Evolutionary conservation across 495 filamentous ascomycete genomes (phyloP), one percentile per base, ranked within the genome.

Genomic region (Aspergillus sclerotiicarbonarius): DNA sequence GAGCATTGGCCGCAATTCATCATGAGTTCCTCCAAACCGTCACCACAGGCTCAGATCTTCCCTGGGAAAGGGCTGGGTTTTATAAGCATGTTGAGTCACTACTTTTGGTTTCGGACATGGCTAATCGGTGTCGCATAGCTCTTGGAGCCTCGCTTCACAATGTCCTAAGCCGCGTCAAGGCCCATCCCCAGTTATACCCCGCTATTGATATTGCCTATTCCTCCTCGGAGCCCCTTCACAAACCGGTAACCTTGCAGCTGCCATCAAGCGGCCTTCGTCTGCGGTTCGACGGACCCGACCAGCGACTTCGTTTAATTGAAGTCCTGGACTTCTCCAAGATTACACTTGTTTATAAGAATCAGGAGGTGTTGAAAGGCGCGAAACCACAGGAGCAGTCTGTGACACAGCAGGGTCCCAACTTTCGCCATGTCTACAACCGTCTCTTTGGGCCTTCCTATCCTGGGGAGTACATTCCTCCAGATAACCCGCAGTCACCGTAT

Each of bases 251-350:
- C 33, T 66, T 98, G 30, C 80, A 77, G 37, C 83, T 97, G 10
- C 89, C 91, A 9, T 80, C 81, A 6, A 97, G 97, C 71, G 94
- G 94, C 18, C 63, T 98, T 25, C 89, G 93, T 12, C 74, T 98
- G 49, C 90, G 89, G 25, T 98, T 98, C 64, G 94, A 98, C 67
- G 94, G 93, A 0, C 86, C 91, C 3, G 91, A 96, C 64, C 94
- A 98, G 73, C 83, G 92, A 43, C 77, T 98, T 15, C 88, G 94
- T 1, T 71, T 98, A 50, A 90, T 98, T 65, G 94, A 98, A 70
- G 81, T 97, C 18, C 72, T 90, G 19, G 91, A 98, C 67, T 98
- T 98, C 60, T 84, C 87, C n/a, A 93, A 91, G 68, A 89, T 83
- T 35, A 82, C 84, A 32, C 82, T 97, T 43, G 83, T 84, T 31